Evolutionary conservation across 2,329 filamentous ascomycete genomes (phyloP).

Genomic region (Blumeria hordei): DNA sequence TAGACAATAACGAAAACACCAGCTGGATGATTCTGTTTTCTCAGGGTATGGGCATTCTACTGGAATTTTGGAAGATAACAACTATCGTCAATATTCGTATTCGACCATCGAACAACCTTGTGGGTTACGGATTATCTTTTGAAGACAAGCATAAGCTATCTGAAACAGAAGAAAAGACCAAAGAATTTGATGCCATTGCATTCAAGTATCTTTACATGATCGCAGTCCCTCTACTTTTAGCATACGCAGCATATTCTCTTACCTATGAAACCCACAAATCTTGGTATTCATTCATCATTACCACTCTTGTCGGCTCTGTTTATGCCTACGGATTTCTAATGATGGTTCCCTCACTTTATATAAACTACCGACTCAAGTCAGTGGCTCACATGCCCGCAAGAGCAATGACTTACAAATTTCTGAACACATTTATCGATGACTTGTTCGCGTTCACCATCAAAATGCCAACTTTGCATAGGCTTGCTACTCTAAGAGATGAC

Average conservation of each 20-base stretch:
- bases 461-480: slow-evolving; percentile 82
- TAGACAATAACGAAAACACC: slow-evolving; percentile 94
- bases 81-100: slow-evolving; percentile 79
- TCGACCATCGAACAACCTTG: slow-evolving; percentile 38
- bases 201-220: slow-evolving; percentile 93
- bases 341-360: slow-evolving; percentile 95
- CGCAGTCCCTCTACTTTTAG: slow-evolving; percentile 68
- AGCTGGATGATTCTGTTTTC: slow-evolving; percentile 95
- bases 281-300: slow-evolving; percentile 92
- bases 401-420: slow-evolving; percentile 94
- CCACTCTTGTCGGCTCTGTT: slow-evolving; percentile 82
- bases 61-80: slow-evolving; percentile 86
- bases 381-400: slow-evolving; percentile 93
- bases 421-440: slow-evolving; percentile 98
- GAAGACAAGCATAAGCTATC: slow-evolving; percentile 94
- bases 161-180: slow-evolving; percentile 90
- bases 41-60: slow-evolving; percentile 41
- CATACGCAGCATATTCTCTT: slow-evolving; percentile 77
- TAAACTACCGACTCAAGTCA: slow-evolving; percentile 92
- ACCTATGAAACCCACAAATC: slow-evolving; percentile 90
- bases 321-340: slow-evolving; percentile 98
- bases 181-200: slow-evolving; percentile 93
- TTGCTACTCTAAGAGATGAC: slow-evolving; percentile 83
- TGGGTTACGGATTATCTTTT: slow-evolving; percentile 64
- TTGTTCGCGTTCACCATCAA: slow-evolving; percentile 98